phyloP scores from a whole-genome alignment of 352 stramenopile genomes.

The Globisporangium spinosum region DNA sequence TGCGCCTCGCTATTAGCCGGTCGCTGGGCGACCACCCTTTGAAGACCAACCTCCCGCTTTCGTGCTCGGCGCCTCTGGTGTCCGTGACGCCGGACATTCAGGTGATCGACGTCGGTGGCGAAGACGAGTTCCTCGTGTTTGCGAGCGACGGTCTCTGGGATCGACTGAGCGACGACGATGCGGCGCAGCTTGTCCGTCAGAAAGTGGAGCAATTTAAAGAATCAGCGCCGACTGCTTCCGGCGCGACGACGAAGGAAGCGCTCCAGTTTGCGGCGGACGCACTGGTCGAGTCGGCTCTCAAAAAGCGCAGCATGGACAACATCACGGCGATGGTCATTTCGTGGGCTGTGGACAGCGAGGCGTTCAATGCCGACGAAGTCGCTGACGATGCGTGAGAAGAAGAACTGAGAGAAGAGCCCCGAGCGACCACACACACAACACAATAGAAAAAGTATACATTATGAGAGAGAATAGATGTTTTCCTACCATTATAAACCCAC shows the following conservation, averaged over 20 bases:
- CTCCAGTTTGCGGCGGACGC: slow-evolving; percentile 56
- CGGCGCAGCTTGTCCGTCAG: slow-evolving; percentile 46
- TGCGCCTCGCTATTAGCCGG: slow-evolving; percentile 73
- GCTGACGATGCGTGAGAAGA: slow-evolving; percentile 14
- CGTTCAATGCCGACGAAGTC: slow-evolving; percentile 20
- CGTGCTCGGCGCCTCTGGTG: slow-evolving; percentile 60
- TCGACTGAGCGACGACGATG: slow-evolving; percentile 65
- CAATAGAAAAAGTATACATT: slow-evolving; percentile 8
- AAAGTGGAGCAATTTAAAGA: slow-evolving; percentile 49
- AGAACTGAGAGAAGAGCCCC: neutral
- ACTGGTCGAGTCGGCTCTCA: slow-evolving; percentile 61
- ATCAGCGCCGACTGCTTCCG: slow-evolving; percentile 6
- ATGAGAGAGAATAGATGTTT: slow-evolving; percentile 14
- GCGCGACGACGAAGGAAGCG: slow-evolving; percentile 39
- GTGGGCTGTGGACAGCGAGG: slow-evolving; percentile 26
- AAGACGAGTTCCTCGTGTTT: slow-evolving; percentile 63
- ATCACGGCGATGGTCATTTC: slow-evolving; percentile 78
- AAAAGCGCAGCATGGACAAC: slow-evolving; percentile 79
- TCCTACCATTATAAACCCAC: neutral
- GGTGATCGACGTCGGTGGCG: slow-evolving; percentile 54
- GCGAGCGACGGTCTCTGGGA: slow-evolving; percentile 80
- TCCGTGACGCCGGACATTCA: slow-evolving; percentile 69
- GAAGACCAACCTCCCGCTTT: slow-evolving; percentile 58
- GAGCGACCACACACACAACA: slow-evolving; percentile 5
- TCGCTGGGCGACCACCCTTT: slow-evolving; percentile 78